Percentiles rank a stretch among this genome's conserved stretches.
Conservation (phyloP, 1,284 basidiomycete species). For the Pholiota adiposa region DNA sequence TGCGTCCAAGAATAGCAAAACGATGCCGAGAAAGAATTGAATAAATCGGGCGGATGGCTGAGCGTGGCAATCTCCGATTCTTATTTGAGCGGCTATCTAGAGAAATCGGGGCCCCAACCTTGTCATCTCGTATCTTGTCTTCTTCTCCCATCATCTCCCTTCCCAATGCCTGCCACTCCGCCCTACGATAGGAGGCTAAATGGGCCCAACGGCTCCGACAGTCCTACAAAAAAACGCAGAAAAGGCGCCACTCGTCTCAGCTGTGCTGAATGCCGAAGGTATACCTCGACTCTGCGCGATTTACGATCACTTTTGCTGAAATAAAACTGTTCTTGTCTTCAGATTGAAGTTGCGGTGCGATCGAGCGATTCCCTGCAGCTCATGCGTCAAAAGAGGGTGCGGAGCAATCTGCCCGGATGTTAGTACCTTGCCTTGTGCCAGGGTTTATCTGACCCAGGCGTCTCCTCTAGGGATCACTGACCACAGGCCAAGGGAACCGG, state of each 20-base stretch:
- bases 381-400: conserved; percentile 72
- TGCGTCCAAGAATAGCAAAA: conserved; percentile 18
- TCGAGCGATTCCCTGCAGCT: conserved; percentile 67
- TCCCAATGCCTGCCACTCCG: conserved; percentile 42
- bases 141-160: conserved; percentile 29
- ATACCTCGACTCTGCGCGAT: conserved; percentile 5
- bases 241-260: conserved; percentile 77
- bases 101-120: conserved; percentile 21
- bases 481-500: conserved; percentile 82
- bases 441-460: conserved; percentile 4
- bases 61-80: conserved; percentile 24
- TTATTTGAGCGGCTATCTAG: conserved; percentile 25
- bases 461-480: conserved; percentile 61
- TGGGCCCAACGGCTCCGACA: conserved; percentile 32
- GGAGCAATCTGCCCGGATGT: conserved; percentile 70
- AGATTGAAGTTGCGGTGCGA: conserved; percentile 80
- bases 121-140: conserved; percentile 15
- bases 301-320: conserved; percentile 7
- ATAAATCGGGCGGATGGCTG: conserved; percentile 21
- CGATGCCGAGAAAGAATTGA: conserved; percentile 18
- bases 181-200: conserved; percentile 37
- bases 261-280: conserved; percentile 79
- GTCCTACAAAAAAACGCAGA: conserved; percentile 65
- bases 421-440: conserved; percentile 20
- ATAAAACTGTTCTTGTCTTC: conserved; percentile 11